Base-by-base conservation (phyloP, 305 asterid species). In the Rubia tinctorum region DNA sequence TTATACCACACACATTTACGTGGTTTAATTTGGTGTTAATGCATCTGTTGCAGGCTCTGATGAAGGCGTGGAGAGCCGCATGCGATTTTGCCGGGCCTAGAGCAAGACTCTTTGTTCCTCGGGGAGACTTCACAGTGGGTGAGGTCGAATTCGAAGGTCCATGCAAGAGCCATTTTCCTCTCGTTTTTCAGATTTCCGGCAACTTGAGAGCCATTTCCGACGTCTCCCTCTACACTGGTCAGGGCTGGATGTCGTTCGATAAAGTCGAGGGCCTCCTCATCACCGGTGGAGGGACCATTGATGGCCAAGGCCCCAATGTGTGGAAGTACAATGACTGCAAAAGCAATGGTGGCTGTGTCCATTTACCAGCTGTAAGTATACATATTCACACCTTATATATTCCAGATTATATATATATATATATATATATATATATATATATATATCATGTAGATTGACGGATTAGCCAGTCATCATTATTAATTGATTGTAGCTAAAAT, bases 261-360 rank as follows among this genome's bases (percentile, higher is more conserved):
- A 51, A 60, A 0, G 62, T 88, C 10, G 68, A 82, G 39, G 89
- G 91, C 58, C 61, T 88, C 5, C 49, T 76, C 6, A 17, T 88
- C 34, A 87, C 90, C 0, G 94, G 94, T 6, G 90, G 91, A 66
- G 94, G 94, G 49, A 78, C 79, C 47, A 60, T 88, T 8, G 83
- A 88, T 47, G 90, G 84, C 40, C 90, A 75, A 22, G 95, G 95
- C 37, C 88, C 77, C 53, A 25, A 44, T 45, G 66, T 77, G 1
- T 88, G 95, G 95, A 13, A 72, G 49, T 88, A 87, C 61, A 87
- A 88, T 18, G 91, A 88, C 69, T 89, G 91, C 76, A 78, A 72
- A 53, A 34, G 51, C 9, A 87, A 88, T 63, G 80, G 84, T 42
- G 22, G 42, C 4, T 88, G 94, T 25, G 71, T 79, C 3, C 90